These are phyloP conservation scores for Chlamydomonas sp. DNA, from an alignment of 139 green algal species.

Conservation along the genomic window DNA sequence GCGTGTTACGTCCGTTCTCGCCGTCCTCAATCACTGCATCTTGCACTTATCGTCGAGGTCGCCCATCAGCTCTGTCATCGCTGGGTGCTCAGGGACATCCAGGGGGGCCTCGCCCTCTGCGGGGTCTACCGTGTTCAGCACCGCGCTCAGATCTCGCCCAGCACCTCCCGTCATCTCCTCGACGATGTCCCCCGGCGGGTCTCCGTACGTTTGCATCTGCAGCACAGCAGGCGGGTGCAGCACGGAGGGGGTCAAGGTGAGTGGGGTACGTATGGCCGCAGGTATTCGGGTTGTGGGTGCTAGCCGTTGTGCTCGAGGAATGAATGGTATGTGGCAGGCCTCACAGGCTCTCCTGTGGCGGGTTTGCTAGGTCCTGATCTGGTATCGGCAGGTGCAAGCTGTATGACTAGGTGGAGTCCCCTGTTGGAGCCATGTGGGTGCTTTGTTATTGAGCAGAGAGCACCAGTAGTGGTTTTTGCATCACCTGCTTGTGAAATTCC, in stretches of 20 bases:
- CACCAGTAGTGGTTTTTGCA: no score
- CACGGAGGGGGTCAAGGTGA: neutral
- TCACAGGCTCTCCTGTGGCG: no score
- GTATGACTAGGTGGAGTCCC: no score
- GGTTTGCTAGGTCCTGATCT: no score
- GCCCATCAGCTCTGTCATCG: constrained; percentile 8
- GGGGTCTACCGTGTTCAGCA: neutral
- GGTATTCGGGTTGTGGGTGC: no score
- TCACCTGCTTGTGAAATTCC: no score
- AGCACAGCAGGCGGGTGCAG: neutral
- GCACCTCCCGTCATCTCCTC: constrained; percentile 70
- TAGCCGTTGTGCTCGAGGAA: no score
- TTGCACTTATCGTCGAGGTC: constrained; percentile 37
- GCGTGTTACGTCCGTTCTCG: no score
- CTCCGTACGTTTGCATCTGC: constrained; percentile 87
- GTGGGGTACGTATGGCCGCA: neutral
- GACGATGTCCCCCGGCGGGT: constrained; percentile 86
- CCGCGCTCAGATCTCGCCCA: constrained; percentile 16
- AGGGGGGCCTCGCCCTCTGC: neutral
- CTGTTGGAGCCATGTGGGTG: no score
- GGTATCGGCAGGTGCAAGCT: no score
- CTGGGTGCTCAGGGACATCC: neutral
- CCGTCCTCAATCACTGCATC: neutral
- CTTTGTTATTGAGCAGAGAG: no score
- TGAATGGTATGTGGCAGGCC: no score